Conservation (phyloP, 169 alveolate genomes). For the Plasmodium malariae region DNA sequence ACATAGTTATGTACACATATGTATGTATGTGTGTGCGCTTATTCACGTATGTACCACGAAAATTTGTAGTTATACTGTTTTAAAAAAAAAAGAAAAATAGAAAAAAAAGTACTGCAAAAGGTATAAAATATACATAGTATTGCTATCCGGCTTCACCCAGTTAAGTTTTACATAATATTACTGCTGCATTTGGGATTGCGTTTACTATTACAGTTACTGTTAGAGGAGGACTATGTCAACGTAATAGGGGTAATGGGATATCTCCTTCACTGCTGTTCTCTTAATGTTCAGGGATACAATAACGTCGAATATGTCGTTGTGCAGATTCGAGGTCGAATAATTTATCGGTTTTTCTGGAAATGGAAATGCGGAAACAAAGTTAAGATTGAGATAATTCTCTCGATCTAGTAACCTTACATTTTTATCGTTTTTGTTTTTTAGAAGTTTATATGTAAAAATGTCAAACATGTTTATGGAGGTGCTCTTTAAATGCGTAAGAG, state of each 20-base stretch:
- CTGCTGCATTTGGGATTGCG: no score
- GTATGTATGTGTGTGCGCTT: no score
- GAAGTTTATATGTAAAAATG: constrained; percentile 26
- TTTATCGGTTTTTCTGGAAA: neutral
- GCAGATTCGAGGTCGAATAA: constrained; percentile 33
- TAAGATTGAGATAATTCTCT: constrained; percentile 25
- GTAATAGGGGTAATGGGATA: constrained; percentile 58
- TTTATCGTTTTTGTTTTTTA: neutral
- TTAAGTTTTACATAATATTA: no score
- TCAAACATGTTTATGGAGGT: constrained; percentile 30
- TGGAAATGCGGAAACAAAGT: constrained; percentile 24
- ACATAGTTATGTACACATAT: no score
- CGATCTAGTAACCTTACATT: neutral
- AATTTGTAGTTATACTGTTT: no score
- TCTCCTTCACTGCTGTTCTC: constrained; percentile 27
- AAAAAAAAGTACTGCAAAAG: neutral
- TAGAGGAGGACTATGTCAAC: constrained; percentile 62
- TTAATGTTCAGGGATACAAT: constrained; percentile 11
- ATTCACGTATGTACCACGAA: no score
- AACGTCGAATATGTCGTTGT: constrained; percentile 46
- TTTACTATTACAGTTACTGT: neutral
- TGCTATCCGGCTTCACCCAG: no score
- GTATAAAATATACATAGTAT: neutral
- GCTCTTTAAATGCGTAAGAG: no score
- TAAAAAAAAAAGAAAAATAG: neutral